Conservation (phyloP, 2,329 filamentous ascomycete genomes). For the Aspergillus tamarii region DNA sequence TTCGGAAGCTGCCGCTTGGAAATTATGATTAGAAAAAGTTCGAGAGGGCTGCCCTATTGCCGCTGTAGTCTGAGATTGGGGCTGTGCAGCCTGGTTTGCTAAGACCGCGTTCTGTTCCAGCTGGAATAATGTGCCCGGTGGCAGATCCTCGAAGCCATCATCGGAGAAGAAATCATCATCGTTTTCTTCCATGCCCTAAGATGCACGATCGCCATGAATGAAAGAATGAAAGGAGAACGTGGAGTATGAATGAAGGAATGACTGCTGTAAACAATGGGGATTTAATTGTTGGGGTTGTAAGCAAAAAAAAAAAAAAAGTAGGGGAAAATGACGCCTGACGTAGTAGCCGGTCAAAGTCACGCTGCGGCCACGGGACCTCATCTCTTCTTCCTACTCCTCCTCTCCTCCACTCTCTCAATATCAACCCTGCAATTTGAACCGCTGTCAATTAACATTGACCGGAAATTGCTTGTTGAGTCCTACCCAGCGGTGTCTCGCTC, state of each 20-base stretch:
- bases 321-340: conserved; percentile 12
- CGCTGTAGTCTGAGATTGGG: conserved; percentile 11
- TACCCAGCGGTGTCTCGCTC: background rate
- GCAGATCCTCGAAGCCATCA: conserved; percentile 50
- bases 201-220: conserved; percentile 34
- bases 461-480: background rate
- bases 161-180: conserved; percentile 54
- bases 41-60: conserved; percentile 6
- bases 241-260: background rate
- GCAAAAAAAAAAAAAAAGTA: background rate
- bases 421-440: background rate
- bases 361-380: conserved; percentile 19
- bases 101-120: conserved; percentile 50
- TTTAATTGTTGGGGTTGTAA: background rate
- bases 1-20: conserved; percentile 1
- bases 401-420: conserved; percentile 2
- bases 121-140: conserved; percentile 45
- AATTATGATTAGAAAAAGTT: background rate
- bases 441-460: conserved; percentile 1
- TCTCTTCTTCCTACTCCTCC: conserved; percentile 8
- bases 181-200: conserved; percentile 50
- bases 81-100: conserved; percentile 42
- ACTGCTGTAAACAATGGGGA: background rate
- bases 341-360: conserved; percentile 15
- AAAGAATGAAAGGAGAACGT: conserved; percentile 1